Percentiles rank a stretch among this genome's conserved stretches.
These are phyloP conservation scores for Tricholoma hemisulphureum DNA, from an alignment of 768 basidiomycete species.

Conservation along the genomic window DNA sequence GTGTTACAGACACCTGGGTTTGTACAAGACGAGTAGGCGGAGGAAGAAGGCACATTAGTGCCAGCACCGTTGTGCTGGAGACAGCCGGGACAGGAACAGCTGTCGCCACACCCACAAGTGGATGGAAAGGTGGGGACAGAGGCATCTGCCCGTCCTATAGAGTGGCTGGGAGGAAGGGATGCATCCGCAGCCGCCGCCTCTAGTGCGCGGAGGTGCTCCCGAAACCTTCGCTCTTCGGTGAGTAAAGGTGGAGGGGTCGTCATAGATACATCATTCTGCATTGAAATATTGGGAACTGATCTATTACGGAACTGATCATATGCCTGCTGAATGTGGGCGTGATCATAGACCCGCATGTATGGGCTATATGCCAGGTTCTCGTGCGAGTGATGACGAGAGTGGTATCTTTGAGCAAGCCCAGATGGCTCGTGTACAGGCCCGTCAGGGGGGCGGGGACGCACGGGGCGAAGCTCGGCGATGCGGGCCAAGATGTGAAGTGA, in stretches of 20 bases:
- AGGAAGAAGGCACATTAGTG: slow-evolving; percentile 27
- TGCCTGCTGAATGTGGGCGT: slow-evolving; percentile 29
- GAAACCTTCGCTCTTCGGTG: slow-evolving; percentile 25
- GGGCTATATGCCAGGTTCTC: slow-evolving; percentile 59
- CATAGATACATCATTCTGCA: slow-evolving; percentile 21
- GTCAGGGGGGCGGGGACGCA: slow-evolving; percentile 59
- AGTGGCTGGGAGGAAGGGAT: slow-evolving; percentile 8
- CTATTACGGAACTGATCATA: slow-evolving; percentile 25
- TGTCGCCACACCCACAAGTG: slow-evolving; percentile 60
- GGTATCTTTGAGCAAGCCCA: slow-evolving; percentile 40
- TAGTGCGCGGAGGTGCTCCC: slow-evolving; percentile 26
- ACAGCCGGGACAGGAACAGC: slow-evolving; percentile 66
- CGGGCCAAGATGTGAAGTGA: slow-evolving; percentile 56
- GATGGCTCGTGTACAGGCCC: slow-evolving; percentile 51
- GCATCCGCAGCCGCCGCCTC: slow-evolving; percentile 41
- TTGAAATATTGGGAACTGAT: slow-evolving; percentile 5
- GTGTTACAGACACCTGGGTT: slow-evolving; percentile 38
- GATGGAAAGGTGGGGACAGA: slow-evolving; percentile 39
- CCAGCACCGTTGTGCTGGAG: slow-evolving; percentile 47
- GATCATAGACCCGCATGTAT: slow-evolving; percentile 66
- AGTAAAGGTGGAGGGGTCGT: slow-evolving; percentile 24
- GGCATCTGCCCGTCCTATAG: slow-evolving; percentile 13
- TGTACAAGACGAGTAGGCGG: slow-evolving; percentile 36
- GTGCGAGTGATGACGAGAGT: slow-evolving; percentile 46
- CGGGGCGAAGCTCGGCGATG: slow-evolving; percentile 64